phyloP scores from a whole-genome alignment of 345 rosid species.

The Populus davidiana region DNA sequence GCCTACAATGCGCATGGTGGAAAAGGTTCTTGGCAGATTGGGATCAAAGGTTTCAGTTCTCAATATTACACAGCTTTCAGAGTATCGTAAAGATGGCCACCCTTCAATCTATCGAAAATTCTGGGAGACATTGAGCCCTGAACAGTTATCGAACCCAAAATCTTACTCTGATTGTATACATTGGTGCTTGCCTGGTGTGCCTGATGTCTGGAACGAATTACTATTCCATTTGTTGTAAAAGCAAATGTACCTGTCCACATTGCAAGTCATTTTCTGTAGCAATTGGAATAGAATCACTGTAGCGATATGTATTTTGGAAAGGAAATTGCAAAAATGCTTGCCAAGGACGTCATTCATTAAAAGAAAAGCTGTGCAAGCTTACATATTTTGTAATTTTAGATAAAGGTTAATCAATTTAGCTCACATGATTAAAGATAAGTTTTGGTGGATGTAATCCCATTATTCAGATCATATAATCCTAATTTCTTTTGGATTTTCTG shows the following conservation, averaged over 20 bases:
- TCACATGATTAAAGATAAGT: background rate
- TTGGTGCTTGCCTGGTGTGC: conserved; percentile 95
- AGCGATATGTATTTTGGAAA: too few species aligned
- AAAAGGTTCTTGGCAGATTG: conserved; percentile 50
- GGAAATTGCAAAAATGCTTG: too few species aligned
- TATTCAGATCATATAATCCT: background rate
- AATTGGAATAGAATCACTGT: background rate
- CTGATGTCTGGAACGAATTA: conserved; percentile 94
- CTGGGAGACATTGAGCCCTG: conserved; percentile 72
- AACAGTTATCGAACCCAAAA: conserved; percentile 58
- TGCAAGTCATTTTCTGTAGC: conserved; percentile 11
- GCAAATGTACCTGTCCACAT: background rate
- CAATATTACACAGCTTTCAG: conserved; percentile 91
- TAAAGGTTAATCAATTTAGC: background rate
- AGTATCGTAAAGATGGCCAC: conserved; percentile 92
- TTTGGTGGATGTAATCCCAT: background rate
- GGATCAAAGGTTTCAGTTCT: conserved; percentile 69
- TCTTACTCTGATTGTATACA: conserved; percentile 90
- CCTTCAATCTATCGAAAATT: conserved; percentile 91
- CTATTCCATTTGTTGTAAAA: conserved; percentile 64
- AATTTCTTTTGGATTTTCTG: background rate
- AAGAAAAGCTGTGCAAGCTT: background rate
- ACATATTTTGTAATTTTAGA: background rate
- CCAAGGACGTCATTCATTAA: too few species aligned
- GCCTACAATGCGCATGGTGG: conserved; percentile 77